These are phyloP conservation scores for Phytophthora foliorum DNA, from an alignment of 352 stramenopile genomes.

Conservation along the genomic window DNA sequence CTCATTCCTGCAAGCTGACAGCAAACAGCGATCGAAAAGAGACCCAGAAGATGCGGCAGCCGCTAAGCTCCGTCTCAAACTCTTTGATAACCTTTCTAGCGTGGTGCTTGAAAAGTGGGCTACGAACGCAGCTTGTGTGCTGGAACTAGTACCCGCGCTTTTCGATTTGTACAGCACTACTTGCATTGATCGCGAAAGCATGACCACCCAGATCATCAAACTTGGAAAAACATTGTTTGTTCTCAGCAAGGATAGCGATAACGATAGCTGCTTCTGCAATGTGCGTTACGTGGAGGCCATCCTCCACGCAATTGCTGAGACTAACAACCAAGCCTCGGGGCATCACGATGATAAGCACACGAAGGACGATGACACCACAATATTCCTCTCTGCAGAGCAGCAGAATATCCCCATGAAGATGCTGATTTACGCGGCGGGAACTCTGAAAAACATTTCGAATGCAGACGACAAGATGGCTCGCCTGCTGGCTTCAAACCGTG, in stretches of 20 bases:
- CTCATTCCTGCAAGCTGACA: conserved; percentile 41
- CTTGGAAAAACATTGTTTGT: conserved; percentile 77
- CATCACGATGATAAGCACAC: conserved; percentile 12
- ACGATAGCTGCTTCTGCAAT: conserved; percentile 74
- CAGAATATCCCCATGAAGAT: conserved; percentile 37
- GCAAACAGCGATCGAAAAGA: not conserved
- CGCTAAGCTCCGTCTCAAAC: conserved; percentile 26
- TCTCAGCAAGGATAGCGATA: conserved; percentile 74
- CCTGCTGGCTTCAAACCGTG: conserved; percentile 70
- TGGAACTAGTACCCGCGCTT: conserved; percentile 54
- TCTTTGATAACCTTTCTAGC: conserved; percentile 40
- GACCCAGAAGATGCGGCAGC: not conserved
- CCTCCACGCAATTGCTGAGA: conserved; percentile 49
- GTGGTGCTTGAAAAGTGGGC: conserved; percentile 47
- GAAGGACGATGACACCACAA: conserved; percentile 5
- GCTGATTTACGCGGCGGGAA: conserved; percentile 77
- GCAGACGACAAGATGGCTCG: conserved; percentile 66
- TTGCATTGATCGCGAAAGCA: conserved; percentile 6
- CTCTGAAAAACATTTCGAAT: conserved; percentile 81
- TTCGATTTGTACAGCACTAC: conserved; percentile 45
- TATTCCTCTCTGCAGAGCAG: conserved; percentile 2
- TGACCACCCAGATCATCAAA: conserved; percentile 29
- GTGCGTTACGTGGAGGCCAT: conserved; percentile 72
- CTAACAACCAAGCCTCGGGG: conserved; percentile 15
- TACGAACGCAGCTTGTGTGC: conserved; percentile 35